Evolutionary conservation across 2,329 filamentous ascomycete species (phyloP), one percentile per base, ranked within the genome.

Genomic region (Colletotrichum orchidophilum): DNA sequence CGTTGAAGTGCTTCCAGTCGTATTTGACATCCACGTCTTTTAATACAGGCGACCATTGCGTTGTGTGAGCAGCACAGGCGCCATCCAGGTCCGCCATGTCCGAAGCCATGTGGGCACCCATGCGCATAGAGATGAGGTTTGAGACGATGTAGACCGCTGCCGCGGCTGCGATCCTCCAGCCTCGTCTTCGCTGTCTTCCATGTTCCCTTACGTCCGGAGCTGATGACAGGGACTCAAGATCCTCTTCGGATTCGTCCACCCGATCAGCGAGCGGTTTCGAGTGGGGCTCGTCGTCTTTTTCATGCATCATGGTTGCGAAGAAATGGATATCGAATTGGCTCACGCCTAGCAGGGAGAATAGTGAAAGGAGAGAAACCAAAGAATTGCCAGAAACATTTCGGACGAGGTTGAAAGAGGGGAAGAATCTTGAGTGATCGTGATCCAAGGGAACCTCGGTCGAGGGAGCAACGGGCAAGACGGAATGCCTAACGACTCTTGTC

Each of bases 1-100:
- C 89, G 71, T 91, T 89, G 77, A 90, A 91, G 2, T 73, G 73
- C 61, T 83, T 76, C 15, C 68, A 59, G 2, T 66, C 29, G 63
- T 83, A 83, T 15, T 74, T 74, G 49, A 83, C 75, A 15, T 73
- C 54, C 5, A 83, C 77, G 12, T 82, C 77, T 3, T 75, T 73
- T 0, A 84, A 71, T 2, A 83, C 61, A 2, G 82, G 79, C 13
- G 81, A 83, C 76, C 80, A 82, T 39, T 79, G 76, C n/a, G 78
- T 74, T 7, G 81, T 83, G 21, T 82, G 78, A 1, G 74, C 63
- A 24, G 78, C 76, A 59, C 79, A 81, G 1, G 73, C 70, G 1
- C 67, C 26, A 18, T 78, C 73, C 18, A 77, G 70, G 8, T 74
- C 60, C 42, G 65, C 64, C 26, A 62, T 53, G 1, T 46, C 57